A percentile compares a stretch with the other conserved stretches of the same genome.
These are phyloP conservation scores for Fusarium oligoseptatum DNA, from an alignment of 2,329 filamentous ascomycete genomes.

Conservation along the genomic window DNA sequence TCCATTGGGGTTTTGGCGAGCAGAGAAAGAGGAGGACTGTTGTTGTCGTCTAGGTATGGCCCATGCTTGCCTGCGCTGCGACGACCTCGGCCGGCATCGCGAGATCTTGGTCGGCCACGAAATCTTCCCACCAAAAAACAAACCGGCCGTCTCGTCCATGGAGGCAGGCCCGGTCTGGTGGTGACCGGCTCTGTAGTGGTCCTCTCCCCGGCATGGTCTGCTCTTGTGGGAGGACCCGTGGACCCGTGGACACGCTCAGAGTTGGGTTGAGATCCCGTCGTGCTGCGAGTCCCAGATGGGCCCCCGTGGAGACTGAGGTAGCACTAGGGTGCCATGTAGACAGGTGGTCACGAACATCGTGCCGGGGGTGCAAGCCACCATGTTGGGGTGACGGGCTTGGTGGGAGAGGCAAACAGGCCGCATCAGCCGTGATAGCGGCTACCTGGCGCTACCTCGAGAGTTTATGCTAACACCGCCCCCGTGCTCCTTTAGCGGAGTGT, in stretches of 20 bases:
- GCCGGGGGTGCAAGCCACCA: slow-evolving; percentile 2
- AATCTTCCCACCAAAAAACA: slow-evolving; percentile 24
- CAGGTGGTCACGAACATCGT: slow-evolving; percentile 46
- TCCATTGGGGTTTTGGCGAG: slow-evolving; percentile 4
- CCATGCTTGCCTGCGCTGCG: slow-evolving; percentile 7
- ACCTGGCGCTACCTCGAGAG: slow-evolving; percentile 43
- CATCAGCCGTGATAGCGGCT: slow-evolving; percentile 37
- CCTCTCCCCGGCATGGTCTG: slow-evolving; percentile 34
- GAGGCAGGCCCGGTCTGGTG: slow-evolving; percentile 22
- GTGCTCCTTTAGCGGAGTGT: slow-evolving; percentile 52
- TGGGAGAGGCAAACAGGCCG: slow-evolving; percentile 5
- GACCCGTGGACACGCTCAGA: slow-evolving; percentile 50
- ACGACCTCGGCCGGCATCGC: not conserved
- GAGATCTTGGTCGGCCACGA: not conserved
- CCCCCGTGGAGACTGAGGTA: slow-evolving; percentile 54
- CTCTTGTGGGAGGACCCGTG: slow-evolving; percentile 48
- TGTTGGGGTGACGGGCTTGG: not conserved
- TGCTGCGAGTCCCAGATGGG: slow-evolving; percentile 56
- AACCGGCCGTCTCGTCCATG: slow-evolving; percentile 19
- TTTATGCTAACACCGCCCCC: slow-evolving; percentile 51
- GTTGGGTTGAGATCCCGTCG: slow-evolving; percentile 55
- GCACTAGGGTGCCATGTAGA: slow-evolving; percentile 52
- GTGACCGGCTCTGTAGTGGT: slow-evolving; percentile 34
- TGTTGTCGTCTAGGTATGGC: not conserved
- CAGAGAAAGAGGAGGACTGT: not conserved